Percentiles rank a stretch among this genome's conserved stretches.
These are phyloP conservation scores for Kitagawia praeruptora DNA, from an alignment of 129 eudicot species.

Conservation along the genomic window DNA sequence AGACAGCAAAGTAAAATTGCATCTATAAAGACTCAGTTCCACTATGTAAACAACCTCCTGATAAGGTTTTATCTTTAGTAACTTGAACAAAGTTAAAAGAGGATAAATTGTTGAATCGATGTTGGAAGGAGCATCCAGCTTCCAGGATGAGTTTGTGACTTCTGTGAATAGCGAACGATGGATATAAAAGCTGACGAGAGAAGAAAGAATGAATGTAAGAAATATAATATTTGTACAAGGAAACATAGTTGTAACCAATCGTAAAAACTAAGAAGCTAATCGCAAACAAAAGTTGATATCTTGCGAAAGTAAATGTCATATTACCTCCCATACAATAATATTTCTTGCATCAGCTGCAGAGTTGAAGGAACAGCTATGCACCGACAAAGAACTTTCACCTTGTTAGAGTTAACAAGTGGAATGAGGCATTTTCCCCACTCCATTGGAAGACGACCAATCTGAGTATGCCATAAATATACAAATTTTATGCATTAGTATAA, in stretches of 20 bases:
- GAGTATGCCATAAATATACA: neutral
- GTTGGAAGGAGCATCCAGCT: constrained; percentile 37
- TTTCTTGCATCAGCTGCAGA: constrained; percentile 61
- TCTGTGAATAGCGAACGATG: constrained; percentile 57
- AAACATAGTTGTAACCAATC: neutral
- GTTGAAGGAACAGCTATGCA: constrained; percentile 62
- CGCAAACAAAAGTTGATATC: neutral
- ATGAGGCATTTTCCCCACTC: constrained; percentile 78
- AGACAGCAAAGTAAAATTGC: neutral
- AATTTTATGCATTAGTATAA: neutral
- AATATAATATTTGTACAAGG: neutral
- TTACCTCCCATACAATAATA: constrained; percentile 66
- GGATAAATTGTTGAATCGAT: constrained; percentile 62
- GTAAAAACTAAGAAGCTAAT: neutral
- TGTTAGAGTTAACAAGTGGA: constrained; percentile 74
- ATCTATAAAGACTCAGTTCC: neutral
- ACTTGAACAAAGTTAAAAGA: constrained; percentile 47
- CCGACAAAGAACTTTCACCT: constrained; percentile 66
- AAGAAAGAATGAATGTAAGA: neutral
- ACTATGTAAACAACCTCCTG: constrained; percentile 37
- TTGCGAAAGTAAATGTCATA: neutral
- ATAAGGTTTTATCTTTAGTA: constrained; percentile 59
- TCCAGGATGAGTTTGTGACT: constrained; percentile 51
- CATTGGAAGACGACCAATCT: constrained; percentile 86
- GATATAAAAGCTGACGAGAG: constrained; percentile 51